phyloP scores from a whole-genome alignment of 2,329 filamentous ascomycete species.

The Trichophyton rubrum region DNA sequence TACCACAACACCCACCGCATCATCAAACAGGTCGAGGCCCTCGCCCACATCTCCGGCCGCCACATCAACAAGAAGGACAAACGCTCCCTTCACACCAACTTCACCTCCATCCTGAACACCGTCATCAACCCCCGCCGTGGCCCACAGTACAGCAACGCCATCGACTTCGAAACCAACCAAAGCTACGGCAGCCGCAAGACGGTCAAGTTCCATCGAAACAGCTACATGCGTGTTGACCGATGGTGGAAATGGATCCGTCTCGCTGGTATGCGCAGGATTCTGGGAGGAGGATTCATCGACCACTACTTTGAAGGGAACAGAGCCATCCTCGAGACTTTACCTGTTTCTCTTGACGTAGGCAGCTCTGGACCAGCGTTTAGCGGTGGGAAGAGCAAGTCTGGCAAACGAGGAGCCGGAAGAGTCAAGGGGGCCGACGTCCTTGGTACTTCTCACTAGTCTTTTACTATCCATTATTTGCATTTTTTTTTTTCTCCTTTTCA shows the following conservation, averaged over 20 bases:
- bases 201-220: slow-evolving; percentile 46
- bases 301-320: slow-evolving; percentile 51
- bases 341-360: slow-evolving; percentile 20
- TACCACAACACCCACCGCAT: slow-evolving; percentile 54
- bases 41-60: slow-evolving; percentile 49
- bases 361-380: not conserved
- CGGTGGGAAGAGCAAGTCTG: not conserved
- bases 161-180: slow-evolving; percentile 47
- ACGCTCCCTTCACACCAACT: slow-evolving; percentile 53
- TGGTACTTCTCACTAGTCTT: not conserved
- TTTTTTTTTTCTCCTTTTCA: not conserved
- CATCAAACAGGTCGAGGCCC: slow-evolving; percentile 44
- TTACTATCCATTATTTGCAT: not conserved
- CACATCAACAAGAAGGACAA: slow-evolving; percentile 54
- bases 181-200: slow-evolving; percentile 51
- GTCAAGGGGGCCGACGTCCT: not conserved
- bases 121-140: slow-evolving; percentile 55
- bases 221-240: slow-evolving; percentile 52
- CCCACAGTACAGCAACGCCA: slow-evolving; percentile 52
- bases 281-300: slow-evolving; percentile 50
- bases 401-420: not conserved
- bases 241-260: slow-evolving; percentile 63
- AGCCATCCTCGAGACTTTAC: slow-evolving; percentile 48
- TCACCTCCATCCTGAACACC: slow-evolving; percentile 53
- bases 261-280: slow-evolving; percentile 46